A percentile compares a stretch with the other conserved stretches of the same genome.
Evolutionary conservation across 768 basidiomycete species (phyloP).

Genomic region (Rubroboletus satanas): DNA sequence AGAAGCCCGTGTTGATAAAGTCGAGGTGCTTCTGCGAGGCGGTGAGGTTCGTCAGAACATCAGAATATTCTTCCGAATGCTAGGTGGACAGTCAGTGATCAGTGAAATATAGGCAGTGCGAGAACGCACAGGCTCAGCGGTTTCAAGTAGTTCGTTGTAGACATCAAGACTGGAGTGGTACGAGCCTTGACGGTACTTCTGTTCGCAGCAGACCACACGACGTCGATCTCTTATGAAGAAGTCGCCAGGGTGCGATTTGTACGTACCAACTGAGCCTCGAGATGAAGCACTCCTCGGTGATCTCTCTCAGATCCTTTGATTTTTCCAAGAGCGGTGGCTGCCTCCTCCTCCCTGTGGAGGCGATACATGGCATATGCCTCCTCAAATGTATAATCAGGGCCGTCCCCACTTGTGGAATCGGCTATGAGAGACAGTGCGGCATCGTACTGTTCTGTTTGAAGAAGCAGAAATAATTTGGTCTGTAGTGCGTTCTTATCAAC

Average conservation of each 20-base stretch:
- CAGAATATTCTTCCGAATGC: constrained; percentile 85
- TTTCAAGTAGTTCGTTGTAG: constrained; percentile 79
- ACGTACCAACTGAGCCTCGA: constrained; percentile 85
- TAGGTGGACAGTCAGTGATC: constrained; percentile 29
- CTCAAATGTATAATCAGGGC: constrained; percentile 49
- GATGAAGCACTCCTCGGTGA: constrained; percentile 65
- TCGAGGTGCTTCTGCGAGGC: constrained; percentile 81
- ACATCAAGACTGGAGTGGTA: constrained; percentile 72
- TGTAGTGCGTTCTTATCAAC: constrained; percentile 68
- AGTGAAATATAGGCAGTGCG: constrained; percentile 5
- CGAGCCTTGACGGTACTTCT: constrained; percentile 77
- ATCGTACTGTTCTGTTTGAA: constrained; percentile 82
- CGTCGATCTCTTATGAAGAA: constrained; percentile 17
- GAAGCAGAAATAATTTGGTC: constrained; percentile 81
- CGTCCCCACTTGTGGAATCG: constrained; percentile 10
- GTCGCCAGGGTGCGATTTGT: constrained; percentile 10
- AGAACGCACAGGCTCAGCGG: constrained; percentile 65
- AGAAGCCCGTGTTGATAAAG: constrained; percentile 72
- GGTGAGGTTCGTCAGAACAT: constrained; percentile 80
- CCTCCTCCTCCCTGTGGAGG: constrained; percentile 71
- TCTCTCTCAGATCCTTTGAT: constrained; percentile 44
- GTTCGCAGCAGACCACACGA: constrained; percentile 10
- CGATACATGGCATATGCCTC: constrained; percentile 82
- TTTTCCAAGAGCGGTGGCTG: constrained; percentile 46
- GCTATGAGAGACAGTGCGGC: constrained; percentile 60